Evolutionary conservation across 176 grass and related monocot species (phyloP).

Genomic region (Stipa capillata): DNA sequence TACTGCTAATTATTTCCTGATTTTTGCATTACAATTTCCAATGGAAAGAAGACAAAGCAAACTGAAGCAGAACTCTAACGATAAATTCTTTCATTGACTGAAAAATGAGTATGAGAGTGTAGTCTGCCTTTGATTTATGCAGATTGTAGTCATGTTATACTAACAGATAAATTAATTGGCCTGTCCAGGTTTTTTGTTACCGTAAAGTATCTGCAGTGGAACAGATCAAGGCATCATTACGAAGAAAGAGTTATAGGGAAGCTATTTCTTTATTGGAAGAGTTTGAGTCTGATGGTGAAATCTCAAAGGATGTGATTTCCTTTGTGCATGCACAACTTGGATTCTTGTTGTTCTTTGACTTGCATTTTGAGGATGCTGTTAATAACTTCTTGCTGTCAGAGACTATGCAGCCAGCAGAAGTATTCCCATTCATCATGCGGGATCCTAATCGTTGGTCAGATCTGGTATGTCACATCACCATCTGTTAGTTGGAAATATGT

Average conservation of each 20-base stretch:
- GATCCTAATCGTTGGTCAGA: constrained; percentile 93
- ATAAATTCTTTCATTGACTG: not conserved
- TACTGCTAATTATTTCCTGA: not conserved
- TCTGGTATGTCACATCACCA: constrained; percentile 49
- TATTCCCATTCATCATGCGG: constrained; percentile 97
- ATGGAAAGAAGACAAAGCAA: not conserved
- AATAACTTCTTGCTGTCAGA: constrained; percentile 88
- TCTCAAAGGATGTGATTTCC: constrained; percentile 68
- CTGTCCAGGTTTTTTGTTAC: constrained; percentile 67
- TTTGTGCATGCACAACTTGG: constrained; percentile 97
- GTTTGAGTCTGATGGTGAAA: constrained; percentile 75
- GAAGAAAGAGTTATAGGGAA: constrained; percentile 69
- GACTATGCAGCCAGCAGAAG: constrained; percentile 82
- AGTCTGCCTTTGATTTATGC: not conserved
- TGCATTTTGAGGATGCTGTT: constrained; percentile 86
- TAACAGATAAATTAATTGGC: constrained; percentile 12
- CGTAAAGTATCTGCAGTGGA: constrained; percentile 69
- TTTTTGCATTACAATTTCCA: not conserved
- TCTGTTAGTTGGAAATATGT: not conserved
- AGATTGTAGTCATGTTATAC: not conserved
- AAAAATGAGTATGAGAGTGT: not conserved
- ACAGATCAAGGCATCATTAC: constrained; percentile 75
- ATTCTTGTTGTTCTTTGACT: constrained; percentile 86
- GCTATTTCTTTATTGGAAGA: constrained; percentile 73
- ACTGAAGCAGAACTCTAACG: too few relatives aligned